Percentiles rank a stretch among this genome's conserved stretches.
phyloP scores from a whole-genome alignment of 352 stramenopile species.

The Globisporangium mamillatum region DNA sequence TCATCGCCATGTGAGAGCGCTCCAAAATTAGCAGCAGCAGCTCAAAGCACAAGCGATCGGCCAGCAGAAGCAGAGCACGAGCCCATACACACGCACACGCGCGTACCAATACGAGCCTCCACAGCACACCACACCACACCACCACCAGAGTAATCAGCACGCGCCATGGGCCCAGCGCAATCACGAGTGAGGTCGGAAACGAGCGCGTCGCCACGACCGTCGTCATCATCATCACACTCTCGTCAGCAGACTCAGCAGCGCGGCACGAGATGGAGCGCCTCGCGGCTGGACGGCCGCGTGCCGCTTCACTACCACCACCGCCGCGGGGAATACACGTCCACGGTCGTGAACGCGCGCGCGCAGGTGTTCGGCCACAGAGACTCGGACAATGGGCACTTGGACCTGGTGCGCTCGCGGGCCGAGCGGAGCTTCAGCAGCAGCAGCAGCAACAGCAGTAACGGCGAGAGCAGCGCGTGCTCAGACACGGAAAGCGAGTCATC shows the following conservation, averaged over 20 bases:
- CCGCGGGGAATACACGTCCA: constrained; percentile 11
- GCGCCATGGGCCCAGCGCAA: neutral
- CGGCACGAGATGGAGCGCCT: neutral
- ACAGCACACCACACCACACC: no score
- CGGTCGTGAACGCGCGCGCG: constrained; percentile 13
- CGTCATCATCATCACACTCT: neutral
- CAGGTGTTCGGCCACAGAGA: constrained; percentile 15
- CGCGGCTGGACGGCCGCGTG: constrained; percentile 2
- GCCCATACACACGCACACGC: no score
- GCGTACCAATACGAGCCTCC: neutral
- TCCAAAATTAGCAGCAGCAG: no score
- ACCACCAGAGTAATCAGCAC: neutral
- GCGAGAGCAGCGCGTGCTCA: constrained; percentile 24
- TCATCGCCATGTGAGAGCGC: no score
- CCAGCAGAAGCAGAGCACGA: neutral
- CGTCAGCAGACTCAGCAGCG: neutral
- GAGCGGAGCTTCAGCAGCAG: constrained; percentile 14
- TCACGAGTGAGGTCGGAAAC: neutral
- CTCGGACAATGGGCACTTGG: neutral
- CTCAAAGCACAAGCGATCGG: neutral
- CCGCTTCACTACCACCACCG: constrained; percentile 3
- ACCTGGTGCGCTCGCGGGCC: constrained; percentile 4
- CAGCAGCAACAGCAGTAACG: constrained; percentile 14
- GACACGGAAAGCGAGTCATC: constrained; percentile 31
- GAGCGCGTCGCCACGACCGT: neutral